Evolutionary conservation across 2,329 filamentous ascomycete genomes (phyloP), one percentile per base, ranked within the genome.

Genomic region (Fusarium sterilihyphosum): DNA sequence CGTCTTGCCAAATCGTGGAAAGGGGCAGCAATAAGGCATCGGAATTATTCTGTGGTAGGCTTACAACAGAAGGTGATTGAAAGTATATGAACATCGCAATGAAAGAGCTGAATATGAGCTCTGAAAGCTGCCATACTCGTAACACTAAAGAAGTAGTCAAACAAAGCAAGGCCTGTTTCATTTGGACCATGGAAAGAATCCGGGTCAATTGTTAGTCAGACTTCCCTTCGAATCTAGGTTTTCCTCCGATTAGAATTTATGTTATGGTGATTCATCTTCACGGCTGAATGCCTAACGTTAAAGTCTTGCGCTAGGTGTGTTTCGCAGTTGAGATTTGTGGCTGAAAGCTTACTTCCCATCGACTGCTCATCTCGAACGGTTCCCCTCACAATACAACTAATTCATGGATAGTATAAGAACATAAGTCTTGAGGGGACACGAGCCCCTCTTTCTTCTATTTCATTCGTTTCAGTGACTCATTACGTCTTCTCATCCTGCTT

Each of bases 121-220:
- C 10, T 17, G 10, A 18, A 18, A 38, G 24, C 35, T 29, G 18
- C 18, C 22, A 6, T 40, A 54, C 14, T 29, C 8, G 35, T 16
- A 20, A 7, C 35, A 29, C 4, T 31, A 11, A 29, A n/a, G 11
- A 0, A 10, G 3, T 29, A 8, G 26, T 13, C 3, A 18, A 14
- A 18, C 16, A 8, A 13, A 4, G 20, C 11, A 6, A 7, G 18
- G 20, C 6, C 9, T 18, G 13, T 29, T n/a, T 29, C 16, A 17
- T 18, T 5, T 5, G 24, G 20, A 40, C 20, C 18, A 12, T 38
- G 10, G n/a, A 29, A 29, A 41, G 20, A 16, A 8, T 7, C 7
- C 4, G 2, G 4, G 9, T 14, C 4, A 29, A 13, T 29, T n/a
- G 10, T 10, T 40, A 5, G 14, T 14, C 24, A n/a, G 11, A 18